Evolutionary conservation across 164 flowering plant genomes (phyloP), one percentile per base, ranked within the genome.

Genomic region (Magnolia officinalis): DNA sequence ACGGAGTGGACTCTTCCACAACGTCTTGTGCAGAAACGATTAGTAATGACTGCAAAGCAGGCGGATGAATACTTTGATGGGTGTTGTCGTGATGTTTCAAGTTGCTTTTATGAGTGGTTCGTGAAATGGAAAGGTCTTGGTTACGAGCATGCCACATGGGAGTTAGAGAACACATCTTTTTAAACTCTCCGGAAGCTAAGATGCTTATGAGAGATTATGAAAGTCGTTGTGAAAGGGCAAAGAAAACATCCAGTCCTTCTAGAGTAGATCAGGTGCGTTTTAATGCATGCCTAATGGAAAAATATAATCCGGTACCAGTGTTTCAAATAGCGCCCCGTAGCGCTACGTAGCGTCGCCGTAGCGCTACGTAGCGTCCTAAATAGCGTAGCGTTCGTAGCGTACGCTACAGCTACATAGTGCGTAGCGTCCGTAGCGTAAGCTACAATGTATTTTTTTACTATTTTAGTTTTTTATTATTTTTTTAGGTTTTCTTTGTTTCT

Each of bases 101-200:
- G 29, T 45, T 58, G 50, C 29, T 67, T 37, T 37, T 61, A 45
- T 31, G 96, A 91, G 77, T 93, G 98, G 98, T 88, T 93, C 81
- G 96, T 93, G 79, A 91, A 93, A 82, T 93, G 98, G 98, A 68
- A 76, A 77, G 90, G 93, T 75, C 93, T 93, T 83, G 89, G 76
- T 76, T 91, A 91, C 83, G 89, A 88, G 76, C 84, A 88, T 76
- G 86, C 85, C 51, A 84, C 95, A 21, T 93, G 98, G 98, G 98
- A 93, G 82, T 80, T 88, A 31, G 95, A 86, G 73, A 86, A 79
- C 85, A 76, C 89, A 74, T 4, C 87, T 84, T 86, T 76, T 74
- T 93, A 10, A 80, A 70, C 55, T 84, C 87, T 14, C 76, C 84
- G 58, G 86, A 88, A 75, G 89, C 82, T 75, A 75, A 75, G 81